Base-by-base conservation (phyloP, 495 filamentous ascomycete species). In the Friedmanniomyces endolithicus region DNA sequence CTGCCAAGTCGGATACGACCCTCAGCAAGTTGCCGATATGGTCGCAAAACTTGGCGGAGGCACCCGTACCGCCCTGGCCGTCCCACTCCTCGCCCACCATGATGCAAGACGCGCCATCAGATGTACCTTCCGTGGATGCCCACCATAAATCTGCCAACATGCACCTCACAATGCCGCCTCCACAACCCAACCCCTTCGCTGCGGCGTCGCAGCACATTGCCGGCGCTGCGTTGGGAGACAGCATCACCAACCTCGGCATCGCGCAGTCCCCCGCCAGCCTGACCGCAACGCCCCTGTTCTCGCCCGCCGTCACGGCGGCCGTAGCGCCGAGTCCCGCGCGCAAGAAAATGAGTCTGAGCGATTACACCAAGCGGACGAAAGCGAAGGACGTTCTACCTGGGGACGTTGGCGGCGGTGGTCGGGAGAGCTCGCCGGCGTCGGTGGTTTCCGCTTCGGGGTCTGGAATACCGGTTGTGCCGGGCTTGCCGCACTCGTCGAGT, bases 321-420 rank as follows among this genome's bases (percentile, higher is more conserved):
- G 73, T 75, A 14, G 71, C 71, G 17, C 76, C 81, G 2, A 83
- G 77, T 50, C 84, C 84, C 8, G 68, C 77, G 35, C 79, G 80
- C 34, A 77, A 72, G 69, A 88, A 87, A 71, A 83, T 88, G 35
- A 88, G 81, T 58, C 63, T 87, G n/a, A 82, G 82, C 65, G 84
- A 86, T 62, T 88, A 87, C 54, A 77, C 75, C 52, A 78, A 73
- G 57, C 67, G 75, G 55, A 76, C 69, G 63, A 74, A 74, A 40
- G 50, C 46, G 16, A 59, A 55, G 23, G 52, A 51, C 17, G 3
- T 11, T 34, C n/a, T 27, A 20, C 16, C 55, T 11, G 33, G 9
- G 34, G 40, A 55, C 2, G n/a, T 16, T 9, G 9, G 2, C 16
- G 47, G 24, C 19, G n/a, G 8, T 4, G 57, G 55, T 16, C 52